Evolutionary conservation across 306 rosid genomes (phyloP).

Genomic region (Gastrolobium villosum): DNA sequence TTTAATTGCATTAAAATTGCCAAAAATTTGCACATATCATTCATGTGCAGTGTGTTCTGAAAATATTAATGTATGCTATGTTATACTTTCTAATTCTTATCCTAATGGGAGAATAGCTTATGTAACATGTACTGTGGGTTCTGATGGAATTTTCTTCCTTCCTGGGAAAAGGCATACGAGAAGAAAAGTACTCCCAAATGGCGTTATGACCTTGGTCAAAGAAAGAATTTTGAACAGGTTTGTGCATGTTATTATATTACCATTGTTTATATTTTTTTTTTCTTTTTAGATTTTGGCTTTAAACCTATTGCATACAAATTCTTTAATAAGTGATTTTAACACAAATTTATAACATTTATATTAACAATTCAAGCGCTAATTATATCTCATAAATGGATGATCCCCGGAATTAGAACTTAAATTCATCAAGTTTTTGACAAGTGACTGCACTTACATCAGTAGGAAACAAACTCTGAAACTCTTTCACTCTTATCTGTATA

Average conservation of each 20-base stretch:
- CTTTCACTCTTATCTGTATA: neutral
- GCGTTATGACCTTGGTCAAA: conserved; percentile 84
- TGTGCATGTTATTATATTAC: conserved; percentile 24
- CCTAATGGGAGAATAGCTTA: neutral
- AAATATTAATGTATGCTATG: conserved; percentile 15
- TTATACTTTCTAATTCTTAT: neutral
- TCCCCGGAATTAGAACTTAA: neutral
- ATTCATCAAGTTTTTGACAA: neutral
- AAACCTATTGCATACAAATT: neutral
- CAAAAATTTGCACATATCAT: too few species aligned
- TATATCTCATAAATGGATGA: neutral
- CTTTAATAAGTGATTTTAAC: neutral
- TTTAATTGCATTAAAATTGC: conserved; percentile 11
- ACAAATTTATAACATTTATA: neutral
- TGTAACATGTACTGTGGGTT: neutral
- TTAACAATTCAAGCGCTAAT: neutral
- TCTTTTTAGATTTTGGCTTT: neutral
- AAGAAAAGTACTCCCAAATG: conserved; percentile 78
- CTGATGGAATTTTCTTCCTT: conserved; percentile 46
- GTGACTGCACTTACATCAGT: neutral
- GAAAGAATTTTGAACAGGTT: conserved; percentile 84
- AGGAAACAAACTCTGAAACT: neutral
- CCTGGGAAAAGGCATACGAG: conserved; percentile 75
- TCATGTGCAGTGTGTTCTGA: conserved; percentile 16
- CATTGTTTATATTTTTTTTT: neutral